Percentiles rank a stretch among this genome's conserved stretches.
Evolutionary conservation across 176 grass and related monocot genomes (phyloP).

Genomic region (Melocanna baccifera): DNA sequence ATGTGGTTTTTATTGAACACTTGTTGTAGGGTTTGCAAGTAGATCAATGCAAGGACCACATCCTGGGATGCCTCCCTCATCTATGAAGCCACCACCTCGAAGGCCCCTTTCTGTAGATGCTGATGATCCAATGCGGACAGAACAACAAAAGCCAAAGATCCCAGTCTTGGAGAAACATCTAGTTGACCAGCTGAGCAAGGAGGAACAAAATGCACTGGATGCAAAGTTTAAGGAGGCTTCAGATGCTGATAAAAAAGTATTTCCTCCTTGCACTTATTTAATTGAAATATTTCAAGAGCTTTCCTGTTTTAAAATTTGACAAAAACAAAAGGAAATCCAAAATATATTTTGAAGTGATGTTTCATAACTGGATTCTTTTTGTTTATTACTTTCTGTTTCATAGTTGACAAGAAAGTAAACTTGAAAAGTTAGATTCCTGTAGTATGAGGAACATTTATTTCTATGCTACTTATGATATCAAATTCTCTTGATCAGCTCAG

Average conservation of each 20-base stretch:
- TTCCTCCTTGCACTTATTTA: neutral
- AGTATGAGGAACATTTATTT: neutral
- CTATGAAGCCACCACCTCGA: conserved; percentile 63
- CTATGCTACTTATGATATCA: neutral
- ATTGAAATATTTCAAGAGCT: neutral
- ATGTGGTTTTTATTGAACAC: conserved; percentile 26
- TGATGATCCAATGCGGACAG: conserved; percentile 41
- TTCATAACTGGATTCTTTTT: neutral
- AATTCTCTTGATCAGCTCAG: neutral
- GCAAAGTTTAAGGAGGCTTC: conserved; percentile 91
- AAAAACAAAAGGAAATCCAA: conserved; percentile 10
- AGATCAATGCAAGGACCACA: conserved; percentile 55
- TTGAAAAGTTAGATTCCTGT: conserved; percentile 14
- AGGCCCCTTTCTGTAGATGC: conserved; percentile 52
- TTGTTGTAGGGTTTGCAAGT: conserved; percentile 53
- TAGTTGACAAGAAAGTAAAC: neutral
- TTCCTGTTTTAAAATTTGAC: conserved; percentile 1
- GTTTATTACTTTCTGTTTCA: conserved; percentile 4
- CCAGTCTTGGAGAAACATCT: conserved; percentile 87
- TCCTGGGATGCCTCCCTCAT: conserved; percentile 53
- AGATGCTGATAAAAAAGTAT: conserved; percentile 91
- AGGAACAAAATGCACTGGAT: conserved; percentile 68
- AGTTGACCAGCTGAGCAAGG: conserved; percentile 91
- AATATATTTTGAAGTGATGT: neutral
- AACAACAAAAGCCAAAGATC: conserved; percentile 77